A percentile compares a stretch with the other conserved stretches of the same genome.
Conservation (phyloP, 2,329 filamentous ascomycete genomes). For the Curvularia hawaiiensis region DNA sequence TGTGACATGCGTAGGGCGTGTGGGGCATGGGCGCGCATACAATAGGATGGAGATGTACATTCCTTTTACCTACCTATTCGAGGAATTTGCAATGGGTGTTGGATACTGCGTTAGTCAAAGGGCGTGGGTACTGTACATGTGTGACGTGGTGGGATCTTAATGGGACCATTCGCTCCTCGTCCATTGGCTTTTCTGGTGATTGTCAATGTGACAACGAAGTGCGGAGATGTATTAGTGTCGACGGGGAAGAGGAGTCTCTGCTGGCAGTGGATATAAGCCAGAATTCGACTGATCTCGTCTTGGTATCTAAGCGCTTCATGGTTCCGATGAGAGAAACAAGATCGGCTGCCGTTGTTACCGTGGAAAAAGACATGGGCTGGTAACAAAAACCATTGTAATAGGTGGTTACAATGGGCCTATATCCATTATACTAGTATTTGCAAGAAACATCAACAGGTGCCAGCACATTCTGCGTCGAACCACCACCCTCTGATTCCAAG, state of each 20-base stretch:
- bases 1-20: neutral
- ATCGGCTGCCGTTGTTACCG: constrained; percentile 2
- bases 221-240: neutral
- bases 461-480: constrained; percentile 4
- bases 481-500: neutral
- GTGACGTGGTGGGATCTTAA: neutral
- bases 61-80: neutral
- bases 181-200: neutral
- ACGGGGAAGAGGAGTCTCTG: neutral
- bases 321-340: neutral
- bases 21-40: neutral
- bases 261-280: neutral
- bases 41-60: neutral
- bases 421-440: neutral
- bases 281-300: neutral
- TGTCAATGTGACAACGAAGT: neutral
- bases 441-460: neutral
- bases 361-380: neutral
- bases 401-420: neutral
- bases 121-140: neutral
- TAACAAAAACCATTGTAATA: neutral
- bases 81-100: neutral
- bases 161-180: neutral
- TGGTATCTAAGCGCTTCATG: neutral
- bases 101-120: constrained; percentile 1